These are phyloP conservation scores for Lachancea quebecensis DNA, from an alignment of 805 yeast species.

Conservation along the genomic window DNA sequence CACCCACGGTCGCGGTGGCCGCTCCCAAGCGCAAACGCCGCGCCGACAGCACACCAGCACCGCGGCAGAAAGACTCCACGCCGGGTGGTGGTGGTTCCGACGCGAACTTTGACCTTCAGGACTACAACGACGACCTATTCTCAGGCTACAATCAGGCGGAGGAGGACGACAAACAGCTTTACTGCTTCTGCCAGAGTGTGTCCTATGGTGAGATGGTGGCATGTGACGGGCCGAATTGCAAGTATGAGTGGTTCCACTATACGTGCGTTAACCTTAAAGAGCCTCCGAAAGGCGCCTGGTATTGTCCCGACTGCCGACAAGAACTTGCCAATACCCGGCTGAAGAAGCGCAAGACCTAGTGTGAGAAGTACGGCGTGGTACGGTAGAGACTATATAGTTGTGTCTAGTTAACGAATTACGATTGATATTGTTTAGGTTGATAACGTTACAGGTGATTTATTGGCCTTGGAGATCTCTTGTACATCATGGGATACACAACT, in stretches of 20 bases:
- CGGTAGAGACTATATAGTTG: too few relatives aligned
- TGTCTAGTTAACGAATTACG: background rate
- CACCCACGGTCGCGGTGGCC: constrained; percentile 10
- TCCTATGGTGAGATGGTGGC: constrained; percentile 97
- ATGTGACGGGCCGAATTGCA: constrained; percentile 86
- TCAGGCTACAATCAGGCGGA: constrained; percentile 31
- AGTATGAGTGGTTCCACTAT: constrained; percentile 93
- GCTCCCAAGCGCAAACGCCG: constrained; percentile 20
- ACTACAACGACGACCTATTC: constrained; percentile 31
- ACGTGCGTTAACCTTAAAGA: constrained; percentile 83
- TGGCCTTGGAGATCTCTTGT: background rate
- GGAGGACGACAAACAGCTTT: constrained; percentile 61
- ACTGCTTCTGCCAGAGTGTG: constrained; percentile 90
- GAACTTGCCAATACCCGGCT: constrained; percentile 29
- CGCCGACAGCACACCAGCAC: constrained; percentile 6
- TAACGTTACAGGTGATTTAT: background rate
- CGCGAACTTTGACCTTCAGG: constrained; percentile 18
- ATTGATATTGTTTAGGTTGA: background rate
- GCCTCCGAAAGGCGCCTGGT: constrained; percentile 93
- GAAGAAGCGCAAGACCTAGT: constrained; percentile 20
- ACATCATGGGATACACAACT: too few relatives aligned
- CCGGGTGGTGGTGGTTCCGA: constrained; percentile 9
- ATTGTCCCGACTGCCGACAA: constrained; percentile 73
- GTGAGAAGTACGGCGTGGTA: background rate
- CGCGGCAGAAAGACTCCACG: constrained; percentile 6